Base-by-base conservation (phyloP, 108 stramenopile genomes). In the Pseudonitzschia multiseries region DNA sequence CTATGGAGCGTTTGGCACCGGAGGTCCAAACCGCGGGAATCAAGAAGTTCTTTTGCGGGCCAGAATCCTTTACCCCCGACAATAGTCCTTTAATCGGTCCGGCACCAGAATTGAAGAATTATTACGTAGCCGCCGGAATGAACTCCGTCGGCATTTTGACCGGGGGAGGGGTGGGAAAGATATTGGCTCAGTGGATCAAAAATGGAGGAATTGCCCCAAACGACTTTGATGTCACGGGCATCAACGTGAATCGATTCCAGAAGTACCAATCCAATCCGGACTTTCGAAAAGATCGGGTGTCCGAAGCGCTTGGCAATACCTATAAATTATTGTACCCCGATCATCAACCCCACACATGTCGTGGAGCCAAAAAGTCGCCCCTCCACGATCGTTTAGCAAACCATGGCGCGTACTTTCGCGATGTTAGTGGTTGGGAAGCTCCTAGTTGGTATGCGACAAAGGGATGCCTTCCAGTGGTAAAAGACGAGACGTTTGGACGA, bases 21-120 rank as follows among this genome's bases (percentile, higher is more conserved):
- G 73, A 76, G 14, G 52, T 82, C 1, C 54, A 74, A 8, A 46
- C 79, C 40, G 88, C 81, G 15, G 92, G 92, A 10, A 51, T 83
- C 73, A 89, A 90, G 68, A 81, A 76, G 15, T 78, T 93, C 70
- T 93, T 93, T 75, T 93, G 92, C 77, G 92, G 92, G 20, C 92
- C 92, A 1, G 88, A 89, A 74, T 80, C 78, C 32, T 93, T 93
- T 59, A 90, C 92, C 0, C 92, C 92, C 6, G 71, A 72, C 44
- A 72, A 63, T 54, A 4, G 44, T 2, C 89, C 89, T 0, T 72
- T 86, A 0, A 73, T 93, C 1, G 92, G 92, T 20, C 86, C 84
- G 36, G 70, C 87, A 41, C 78, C 85, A 1, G 83, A 84, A 54
- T 21, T 93, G 3, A 52, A 79, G 22, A 81, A 83, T 17, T 90